Percentiles rank a stretch among this genome's conserved stretches.
Evolutionary conservation across 345 rosid genomes (phyloP).

Genomic region (Cochlearia excelsa): DNA sequence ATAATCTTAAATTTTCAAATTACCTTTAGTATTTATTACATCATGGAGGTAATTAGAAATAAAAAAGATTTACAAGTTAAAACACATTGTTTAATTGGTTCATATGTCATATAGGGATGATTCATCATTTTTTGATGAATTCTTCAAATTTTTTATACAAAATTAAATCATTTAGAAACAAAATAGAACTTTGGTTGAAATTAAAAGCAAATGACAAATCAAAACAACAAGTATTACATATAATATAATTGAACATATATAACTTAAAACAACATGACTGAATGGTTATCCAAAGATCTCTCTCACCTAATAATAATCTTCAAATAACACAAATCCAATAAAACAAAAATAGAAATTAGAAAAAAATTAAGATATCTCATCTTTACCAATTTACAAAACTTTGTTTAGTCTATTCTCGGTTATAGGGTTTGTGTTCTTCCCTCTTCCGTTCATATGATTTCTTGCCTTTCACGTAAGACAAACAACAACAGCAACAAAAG

Average conservation of each 20-base stretch:
- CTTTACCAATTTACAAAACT: conserved; percentile 15
- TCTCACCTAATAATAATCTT: conserved; percentile 33
- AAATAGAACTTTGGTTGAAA: conserved; percentile 12
- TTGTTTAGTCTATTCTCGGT: conserved; percentile 32
- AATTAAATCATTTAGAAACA: no score
- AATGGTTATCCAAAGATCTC: conserved; percentile 38
- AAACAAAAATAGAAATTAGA: background rate
- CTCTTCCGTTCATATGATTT: conserved; percentile 22
- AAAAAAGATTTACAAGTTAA: no score
- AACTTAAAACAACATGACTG: conserved; percentile 30
- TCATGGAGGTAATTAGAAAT: no score
- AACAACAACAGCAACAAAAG: background rate
- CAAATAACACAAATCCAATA: conserved; percentile 21
- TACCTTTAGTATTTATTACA: no score
- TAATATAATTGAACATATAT: conserved; percentile 2
- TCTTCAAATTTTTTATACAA: no score
- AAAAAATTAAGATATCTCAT: background rate
- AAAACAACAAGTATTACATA: conserved; percentile 26
- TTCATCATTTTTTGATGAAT: no score
- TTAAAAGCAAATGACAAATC: conserved; percentile 24
- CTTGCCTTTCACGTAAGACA: conserved; percentile 13
- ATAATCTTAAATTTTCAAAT: no score
- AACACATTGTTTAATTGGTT: no score
- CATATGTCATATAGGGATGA: no score
- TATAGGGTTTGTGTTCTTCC: conserved; percentile 35